Conservation (phyloP, 1,284 basidiomycete species). For the Boletus chippewaensis region DNA sequence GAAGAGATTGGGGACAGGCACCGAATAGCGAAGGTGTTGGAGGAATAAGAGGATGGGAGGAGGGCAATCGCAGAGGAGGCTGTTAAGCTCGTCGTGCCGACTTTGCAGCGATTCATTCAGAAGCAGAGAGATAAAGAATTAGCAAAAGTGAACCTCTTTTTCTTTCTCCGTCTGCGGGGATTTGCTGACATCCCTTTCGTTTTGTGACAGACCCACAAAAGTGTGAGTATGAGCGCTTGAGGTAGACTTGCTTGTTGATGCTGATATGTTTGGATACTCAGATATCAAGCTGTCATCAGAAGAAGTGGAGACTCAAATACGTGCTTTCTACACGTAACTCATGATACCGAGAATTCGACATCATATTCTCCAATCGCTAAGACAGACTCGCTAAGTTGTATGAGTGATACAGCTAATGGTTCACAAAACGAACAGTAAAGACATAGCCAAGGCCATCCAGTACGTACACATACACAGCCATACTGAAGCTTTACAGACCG, state of each 20-base stretch:
- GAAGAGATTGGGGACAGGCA: conserved; percentile 74
- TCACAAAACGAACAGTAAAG: no score
- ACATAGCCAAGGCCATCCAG: no score
- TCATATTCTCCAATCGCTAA: no score
- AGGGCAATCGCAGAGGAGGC: conserved; percentile 62
- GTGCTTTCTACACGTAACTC: conserved; percentile 47
- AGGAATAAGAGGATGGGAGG: conserved; percentile 57
- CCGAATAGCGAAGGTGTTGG: conserved; percentile 56
- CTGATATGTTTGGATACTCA: conserved; percentile 28
- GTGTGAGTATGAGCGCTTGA: conserved; percentile 43
- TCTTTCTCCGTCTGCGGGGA: background rate
- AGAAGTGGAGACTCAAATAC: conserved; percentile 65
- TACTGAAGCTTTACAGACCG: no score
- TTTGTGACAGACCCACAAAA: conserved; percentile 64
- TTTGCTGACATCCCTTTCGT: background rate
- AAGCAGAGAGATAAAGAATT: conserved; percentile 73
- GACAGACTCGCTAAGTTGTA: no score
- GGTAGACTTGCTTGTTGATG: background rate
- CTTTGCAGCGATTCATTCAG: conserved; percentile 63
- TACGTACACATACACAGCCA: no score
- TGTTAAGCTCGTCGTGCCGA: conserved; percentile 67
- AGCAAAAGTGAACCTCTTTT: conserved; percentile 54
- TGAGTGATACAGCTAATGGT: no score
- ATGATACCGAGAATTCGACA: no score
- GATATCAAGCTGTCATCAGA: conserved; percentile 75